Conservation (phyloP, 345 rosid genomes). For the Acer negundo region DNA sequence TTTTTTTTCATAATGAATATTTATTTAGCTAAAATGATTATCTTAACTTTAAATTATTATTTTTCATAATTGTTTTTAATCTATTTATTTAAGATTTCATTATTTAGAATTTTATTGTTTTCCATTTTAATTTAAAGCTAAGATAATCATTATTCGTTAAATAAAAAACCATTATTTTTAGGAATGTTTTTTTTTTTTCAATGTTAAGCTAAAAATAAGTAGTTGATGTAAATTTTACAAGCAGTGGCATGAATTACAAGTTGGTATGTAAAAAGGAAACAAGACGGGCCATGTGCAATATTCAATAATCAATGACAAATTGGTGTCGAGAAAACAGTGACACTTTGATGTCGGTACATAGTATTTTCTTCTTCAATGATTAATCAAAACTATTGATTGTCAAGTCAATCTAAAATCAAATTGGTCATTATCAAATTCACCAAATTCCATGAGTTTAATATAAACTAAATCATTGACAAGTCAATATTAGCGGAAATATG, state of each 20-base stretch:
- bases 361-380: conserved; percentile 23
- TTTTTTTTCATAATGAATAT: no score
- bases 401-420: conserved; percentile 19
- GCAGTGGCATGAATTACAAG: neutral
- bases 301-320: neutral
- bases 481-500: conserved; percentile 28
- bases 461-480: conserved; percentile 4
- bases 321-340: conserved; percentile 10
- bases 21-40: no score
- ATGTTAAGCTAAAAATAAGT: no score
- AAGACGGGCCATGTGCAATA: conserved; percentile 31
- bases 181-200: no score
- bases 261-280: conserved; percentile 27
- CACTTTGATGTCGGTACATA: conserved; percentile 33
- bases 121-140: no score
- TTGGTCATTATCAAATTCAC: conserved; percentile 26
- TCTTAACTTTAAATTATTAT: no score
- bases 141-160: no score
- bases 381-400: conserved; percentile 21
- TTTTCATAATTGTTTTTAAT: no score
- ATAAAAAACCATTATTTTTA: no score
- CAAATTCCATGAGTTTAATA: conserved; percentile 26
- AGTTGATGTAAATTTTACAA: neutral
- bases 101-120: no score
- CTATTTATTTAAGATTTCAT: no score